Conservation (phyloP, 768 basidiomycete genomes). For the Dendrothele bispora region DNA sequence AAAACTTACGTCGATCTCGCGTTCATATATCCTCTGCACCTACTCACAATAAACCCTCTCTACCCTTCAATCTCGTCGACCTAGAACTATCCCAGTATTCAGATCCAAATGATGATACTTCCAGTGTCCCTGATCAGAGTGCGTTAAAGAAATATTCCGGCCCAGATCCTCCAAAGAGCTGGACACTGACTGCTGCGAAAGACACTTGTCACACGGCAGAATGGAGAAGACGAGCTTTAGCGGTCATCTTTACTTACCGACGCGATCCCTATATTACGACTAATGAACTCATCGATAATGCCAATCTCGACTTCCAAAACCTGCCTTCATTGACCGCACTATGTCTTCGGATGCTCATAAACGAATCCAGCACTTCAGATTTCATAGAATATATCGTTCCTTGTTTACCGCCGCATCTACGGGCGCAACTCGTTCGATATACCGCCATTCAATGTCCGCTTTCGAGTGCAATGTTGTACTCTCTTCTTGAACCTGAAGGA, state of each 20-base stretch:
- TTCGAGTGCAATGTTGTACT: slow-evolving; percentile 45
- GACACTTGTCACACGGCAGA: slow-evolving; percentile 28
- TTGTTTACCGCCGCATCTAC: slow-evolving; percentile 58
- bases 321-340: slow-evolving; percentile 55
- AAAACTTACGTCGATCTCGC: slow-evolving; percentile 48
- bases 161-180: slow-evolving; percentile 58
- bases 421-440: slow-evolving; percentile 57
- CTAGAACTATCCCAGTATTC: too few species aligned
- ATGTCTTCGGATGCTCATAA: slow-evolving; percentile 54
- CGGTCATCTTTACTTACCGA: slow-evolving; percentile 42
- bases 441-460: slow-evolving; percentile 60
- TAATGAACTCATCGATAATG: too few species aligned
- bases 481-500: slow-evolving; percentile 47
- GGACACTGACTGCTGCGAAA: slow-evolving; percentile 38
- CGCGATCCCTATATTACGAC: slow-evolving; percentile 2
- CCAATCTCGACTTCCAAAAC: too few species aligned
- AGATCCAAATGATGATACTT: too few species aligned
- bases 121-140: slow-evolving; percentile 1
- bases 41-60: slow-evolving; percentile 41
- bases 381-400: slow-evolving; percentile 46
- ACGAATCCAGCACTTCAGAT: slow-evolving; percentile 37
- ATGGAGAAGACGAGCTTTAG: slow-evolving; percentile 61
- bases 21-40: slow-evolving; percentile 21
- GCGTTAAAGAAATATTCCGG: slow-evolving; percentile 35
- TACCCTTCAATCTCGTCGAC: slow-evolving; percentile 43